A percentile compares a stretch with the other conserved stretches of the same genome.
Evolutionary conservation across 2,329 filamentous ascomycete genomes (phyloP).

Genomic region (Penicillium nordicum): DNA sequence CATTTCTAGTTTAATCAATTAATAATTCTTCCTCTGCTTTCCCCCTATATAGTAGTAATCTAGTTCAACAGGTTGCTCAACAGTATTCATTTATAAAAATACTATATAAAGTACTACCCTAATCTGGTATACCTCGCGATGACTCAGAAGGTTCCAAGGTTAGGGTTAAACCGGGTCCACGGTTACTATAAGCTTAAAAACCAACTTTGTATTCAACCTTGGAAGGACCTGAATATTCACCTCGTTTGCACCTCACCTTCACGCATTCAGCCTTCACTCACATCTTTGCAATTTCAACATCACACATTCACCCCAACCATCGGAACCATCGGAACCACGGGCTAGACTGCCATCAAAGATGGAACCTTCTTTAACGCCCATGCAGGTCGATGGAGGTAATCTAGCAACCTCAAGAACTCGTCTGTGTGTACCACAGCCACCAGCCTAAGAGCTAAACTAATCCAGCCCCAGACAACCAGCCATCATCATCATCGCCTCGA

Average conservation of each 20-base stretch:
- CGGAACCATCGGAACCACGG: too few relatives aligned
- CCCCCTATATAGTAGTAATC: too few relatives aligned
- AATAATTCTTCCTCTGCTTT: too few relatives aligned
- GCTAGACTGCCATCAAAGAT: neutral
- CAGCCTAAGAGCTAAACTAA: neutral
- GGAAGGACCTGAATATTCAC: neutral
- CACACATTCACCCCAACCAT: neutral
- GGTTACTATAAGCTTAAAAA: neutral
- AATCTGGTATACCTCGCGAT: neutral
- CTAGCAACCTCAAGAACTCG: neutral
- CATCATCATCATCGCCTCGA: constrained; percentile 13
- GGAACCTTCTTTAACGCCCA: neutral
- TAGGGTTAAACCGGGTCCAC: neutral
- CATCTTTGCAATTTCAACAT: neutral
- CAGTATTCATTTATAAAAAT: too few relatives aligned
- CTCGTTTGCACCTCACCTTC: neutral
- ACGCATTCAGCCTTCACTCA: neutral
- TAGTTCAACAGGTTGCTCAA: too few relatives aligned
- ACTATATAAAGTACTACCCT: too few relatives aligned
- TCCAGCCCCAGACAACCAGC: constrained; percentile 6
- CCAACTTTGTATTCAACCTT: neutral
- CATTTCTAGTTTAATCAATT: too few relatives aligned
- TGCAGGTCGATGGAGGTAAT: neutral
- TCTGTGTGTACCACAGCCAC: neutral
- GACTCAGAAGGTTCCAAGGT: neutral